phyloP scores from a whole-genome alignment of 2,329 filamentous ascomycete genomes.

The Myriosclerotinia scirpicola region DNA sequence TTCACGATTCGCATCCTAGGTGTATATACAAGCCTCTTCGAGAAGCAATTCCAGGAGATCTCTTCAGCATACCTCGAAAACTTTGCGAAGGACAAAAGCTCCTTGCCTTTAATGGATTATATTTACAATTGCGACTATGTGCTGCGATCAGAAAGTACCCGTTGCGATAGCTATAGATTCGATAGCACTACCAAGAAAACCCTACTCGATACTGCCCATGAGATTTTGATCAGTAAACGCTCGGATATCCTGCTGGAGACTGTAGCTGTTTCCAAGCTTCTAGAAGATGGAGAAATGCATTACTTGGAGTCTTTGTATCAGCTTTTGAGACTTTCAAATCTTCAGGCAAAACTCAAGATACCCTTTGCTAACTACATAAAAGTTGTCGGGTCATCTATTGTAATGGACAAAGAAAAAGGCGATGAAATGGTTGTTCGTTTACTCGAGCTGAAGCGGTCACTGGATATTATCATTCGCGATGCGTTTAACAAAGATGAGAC shows the following conservation, averaged over 20 bases:
- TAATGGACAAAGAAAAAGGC: constrained; percentile 74
- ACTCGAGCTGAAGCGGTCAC: constrained; percentile 73
- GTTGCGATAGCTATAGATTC: constrained; percentile 79
- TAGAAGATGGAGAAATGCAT: constrained; percentile 68
- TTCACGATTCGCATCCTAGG: constrained; percentile 83
- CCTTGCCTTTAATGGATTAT: constrained; percentile 68
- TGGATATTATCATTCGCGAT: constrained; percentile 74
- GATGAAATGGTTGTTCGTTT: constrained; percentile 85
- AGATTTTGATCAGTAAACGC: constrained; percentile 68
- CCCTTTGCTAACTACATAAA: constrained; percentile 81
- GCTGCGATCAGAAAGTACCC: constrained; percentile 68
- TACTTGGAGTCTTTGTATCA: constrained; percentile 79
- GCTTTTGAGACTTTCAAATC: constrained; percentile 68
- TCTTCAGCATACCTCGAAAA: constrained; percentile 68
- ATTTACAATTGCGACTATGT: constrained; percentile 68
- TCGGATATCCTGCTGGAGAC: constrained; percentile 64
- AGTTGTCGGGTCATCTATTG: constrained; percentile 70
- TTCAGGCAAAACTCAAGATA: constrained; percentile 67
- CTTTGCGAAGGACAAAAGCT: constrained; percentile 68
- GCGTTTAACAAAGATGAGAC: constrained; percentile 77
- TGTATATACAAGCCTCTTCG: constrained; percentile 77
- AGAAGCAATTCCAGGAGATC: constrained; percentile 67
- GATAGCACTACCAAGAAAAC: constrained; percentile 80
- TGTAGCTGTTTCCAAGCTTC: constrained; percentile 67
- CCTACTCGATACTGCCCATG: constrained; percentile 71